Base-by-base conservation (phyloP, 495 filamentous ascomycete species). In the Penicillium fimorum region DNA sequence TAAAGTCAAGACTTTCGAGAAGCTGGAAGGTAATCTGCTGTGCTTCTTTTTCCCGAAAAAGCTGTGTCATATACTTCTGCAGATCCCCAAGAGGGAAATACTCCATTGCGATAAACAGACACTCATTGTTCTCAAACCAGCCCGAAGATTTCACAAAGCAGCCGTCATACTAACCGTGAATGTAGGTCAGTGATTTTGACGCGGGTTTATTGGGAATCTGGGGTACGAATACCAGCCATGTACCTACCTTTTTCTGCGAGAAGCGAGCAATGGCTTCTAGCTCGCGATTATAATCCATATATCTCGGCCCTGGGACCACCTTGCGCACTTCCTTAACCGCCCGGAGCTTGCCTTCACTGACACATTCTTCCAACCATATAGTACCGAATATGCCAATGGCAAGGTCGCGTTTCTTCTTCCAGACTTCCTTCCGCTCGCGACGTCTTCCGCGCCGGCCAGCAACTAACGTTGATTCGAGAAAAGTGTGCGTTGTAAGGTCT, bases 51-150 rank as follows among this genome's bases (percentile, higher is more conserved):
- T 67, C 63, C 2, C 47, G 52, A 10, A 64, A 63, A 12, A 43
- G 47, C 7, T 30, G 22, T 9, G 13, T 9, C 2, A 62, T 41
- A 15, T 59, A 56, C 7, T 49, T 38, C 13, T 51, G 41, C 12
- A 64, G 32, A 56, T 60, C 48, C 1, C 71, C 65, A 10, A 56
- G 35, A 4, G 45, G 38, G n/a, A 73, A 17, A 41, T 70, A 72
- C 40, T 71, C 70, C 69, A 71, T 74, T 11, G 63, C 49, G 15
- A 70, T 47, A 38, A 46, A 64, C 13, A 67, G 30, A 9, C 17
- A 35, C 18, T 58, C 11, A 3, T 22, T 20, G 41, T 57, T 43
- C 27, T 62, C 53, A 50, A 53, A 69, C 58, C 55, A 64, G 10
- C 46, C 38, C 20, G 47, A 38, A 5, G 46, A 55, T 17, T 48